Base-by-base conservation (phyloP, 1,284 basidiomycete genomes). In the Coniferiporia sulphurascens region DNA sequence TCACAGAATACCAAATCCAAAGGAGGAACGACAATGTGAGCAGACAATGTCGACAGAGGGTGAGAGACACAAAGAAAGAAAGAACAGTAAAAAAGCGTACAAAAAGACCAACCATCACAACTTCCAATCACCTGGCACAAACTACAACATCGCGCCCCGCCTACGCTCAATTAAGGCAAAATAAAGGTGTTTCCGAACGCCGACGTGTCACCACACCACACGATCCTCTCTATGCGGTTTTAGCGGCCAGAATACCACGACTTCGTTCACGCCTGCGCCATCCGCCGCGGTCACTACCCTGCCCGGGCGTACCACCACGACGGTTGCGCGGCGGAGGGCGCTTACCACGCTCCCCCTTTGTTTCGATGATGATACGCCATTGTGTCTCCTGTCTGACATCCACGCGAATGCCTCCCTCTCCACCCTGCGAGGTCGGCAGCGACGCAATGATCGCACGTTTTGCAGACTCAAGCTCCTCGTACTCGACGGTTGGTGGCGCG, bases 341-440 rank as follows among this genome's bases (percentile, higher is more conserved):
- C 64, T 78, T 76, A 52, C 71, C 74, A 65, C 76, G 75, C 70
- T 80, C 79, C 69, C 78, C 79, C 65, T 78, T 70, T 58, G 75
- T 76, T 70, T 82, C 81, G 57, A 82, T 74, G 61, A 70, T 73
- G 48, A 83, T 71, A 44, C 69, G 70, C 10, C 38, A 27, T 27
- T 27, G 21, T 8, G 17, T 12, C 51, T 36, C 48, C 48, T 10
- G 35, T 8, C 36, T 38, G 27, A 43, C 22, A 21, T 88, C 88
- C 50, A 95, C 76, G 68, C 83, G 84, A 61, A 98, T 81, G n/a
- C 92, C 93, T 58, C 93, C 93, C 68, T 95, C 91, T 35, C 93
- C 94, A 61, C 93, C 93, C 63, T 86, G 83, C 48, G 70, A 65
- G 38, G 74, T 69, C 1, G 83, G 79, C 52, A 95, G 73, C 44